These are phyloP conservation scores for Panicum hallii DNA, from an alignment of 202 grass and related monocot species.

Conservation along the genomic window DNA sequence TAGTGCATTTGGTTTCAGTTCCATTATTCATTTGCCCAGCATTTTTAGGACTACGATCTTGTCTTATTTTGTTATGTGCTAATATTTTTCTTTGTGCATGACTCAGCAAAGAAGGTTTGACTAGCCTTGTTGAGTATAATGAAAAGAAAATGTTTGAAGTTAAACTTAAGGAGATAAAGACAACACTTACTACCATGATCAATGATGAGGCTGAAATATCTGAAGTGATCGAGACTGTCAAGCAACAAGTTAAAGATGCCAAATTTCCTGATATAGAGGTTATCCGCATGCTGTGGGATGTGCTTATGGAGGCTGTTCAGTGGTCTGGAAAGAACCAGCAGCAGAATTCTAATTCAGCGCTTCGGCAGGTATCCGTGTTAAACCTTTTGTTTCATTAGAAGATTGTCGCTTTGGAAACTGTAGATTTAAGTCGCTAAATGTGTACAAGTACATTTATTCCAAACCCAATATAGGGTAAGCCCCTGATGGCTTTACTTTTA, in stretches of 20 bases:
- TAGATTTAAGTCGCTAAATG: neutral
- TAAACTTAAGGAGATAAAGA: slow-evolving; percentile 91
- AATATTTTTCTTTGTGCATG: slow-evolving; percentile 38
- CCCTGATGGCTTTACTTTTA: neutral
- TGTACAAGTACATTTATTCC: neutral
- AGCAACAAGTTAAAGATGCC: slow-evolving; percentile 89
- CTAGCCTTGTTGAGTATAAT: slow-evolving; percentile 79
- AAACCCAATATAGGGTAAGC: neutral
- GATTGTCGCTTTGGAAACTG: neutral
- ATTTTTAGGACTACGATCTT: neutral
- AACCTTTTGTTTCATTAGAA: neutral
- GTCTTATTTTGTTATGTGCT: slow-evolving; percentile 17
- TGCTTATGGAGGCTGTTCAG: slow-evolving; percentile 92
- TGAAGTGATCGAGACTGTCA: slow-evolving; percentile 79
- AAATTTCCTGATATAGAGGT: slow-evolving; percentile 93
- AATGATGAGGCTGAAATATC: slow-evolving; percentile 74
- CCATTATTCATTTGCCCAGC: neutral
- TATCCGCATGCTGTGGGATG: slow-evolving; percentile 89
- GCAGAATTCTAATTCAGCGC: slow-evolving; percentile 89
- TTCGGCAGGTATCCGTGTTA: slow-evolving; percentile 66
- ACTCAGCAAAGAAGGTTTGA: slow-evolving; percentile 81
- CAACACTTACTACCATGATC: slow-evolving; percentile 75
- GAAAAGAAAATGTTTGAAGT: slow-evolving; percentile 97
- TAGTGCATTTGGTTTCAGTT: slow-evolving; percentile 9
- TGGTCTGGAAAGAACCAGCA: slow-evolving; percentile 99